Evolutionary conservation across 1,139 yeast species (phyloP), one percentile per base, ranked within the genome.

Genomic region (Suhomyces bribrorum): DNA sequence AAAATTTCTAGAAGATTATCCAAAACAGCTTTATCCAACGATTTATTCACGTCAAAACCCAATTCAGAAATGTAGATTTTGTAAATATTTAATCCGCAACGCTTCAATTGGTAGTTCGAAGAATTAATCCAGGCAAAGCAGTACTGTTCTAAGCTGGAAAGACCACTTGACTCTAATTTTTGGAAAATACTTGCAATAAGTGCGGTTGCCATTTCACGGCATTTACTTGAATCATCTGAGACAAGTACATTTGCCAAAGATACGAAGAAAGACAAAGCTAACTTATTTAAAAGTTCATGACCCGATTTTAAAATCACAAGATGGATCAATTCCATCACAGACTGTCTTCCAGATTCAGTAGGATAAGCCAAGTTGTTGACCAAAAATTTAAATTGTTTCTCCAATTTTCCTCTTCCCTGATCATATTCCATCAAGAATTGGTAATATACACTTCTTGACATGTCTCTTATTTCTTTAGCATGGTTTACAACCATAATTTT

Each of bases 371-470:
- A 68, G 57, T 94, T 92, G 46, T 79, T 80, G n/a, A 90, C 85
- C 61, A 92, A 71, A 54, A 84, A 83, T 47, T 83, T 81, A 62
- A 90, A 82, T 52, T 87, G 95, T 52, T 83, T 86, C 49, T 86
- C 94, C 37, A 92, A 63, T 48, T 89, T 79, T 5, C 94, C 90
- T 54, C 83, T 77, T 23, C 97, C 90, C 64, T 92, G 97, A 52
- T 95, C 97, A 54, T 87, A 92, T 53, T 89, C 96, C 83, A 90
- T 86, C 53, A 92, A 66, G 53, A 92, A 94, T 54, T 83, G 92
- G 60, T 81, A 86, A 59, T 81, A 94, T 1, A 86, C 81, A 47
- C 87, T 77, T 60, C 97, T 77, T 7, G 97, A 82, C 63, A 86
- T 82, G 53, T 86, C 94, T 45, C 98, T 75, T 37, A 90, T 86